Evolutionary conservation across 805 yeast species (phyloP).

Genomic region (Suhomyces sp.): DNA sequence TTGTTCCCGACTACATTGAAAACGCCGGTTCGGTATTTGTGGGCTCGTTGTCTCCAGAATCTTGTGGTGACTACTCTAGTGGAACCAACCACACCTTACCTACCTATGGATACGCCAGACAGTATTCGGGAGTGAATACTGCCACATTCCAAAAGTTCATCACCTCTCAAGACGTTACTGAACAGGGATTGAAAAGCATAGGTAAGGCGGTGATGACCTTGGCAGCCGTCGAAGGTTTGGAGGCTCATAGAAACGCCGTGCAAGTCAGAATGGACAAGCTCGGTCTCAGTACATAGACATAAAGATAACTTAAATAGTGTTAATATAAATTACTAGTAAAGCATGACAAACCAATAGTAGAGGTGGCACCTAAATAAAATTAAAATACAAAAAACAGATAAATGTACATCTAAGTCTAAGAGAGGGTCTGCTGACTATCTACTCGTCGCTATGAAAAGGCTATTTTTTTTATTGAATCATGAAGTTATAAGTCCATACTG

Average conservation of each 20-base stretch:
- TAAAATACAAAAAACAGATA: no score
- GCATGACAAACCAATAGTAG: no score
- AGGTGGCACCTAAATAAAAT: no score
- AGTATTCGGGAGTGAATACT: conserved; percentile 96
- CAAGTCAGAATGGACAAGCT: conserved; percentile 87
- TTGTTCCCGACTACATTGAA: conserved; percentile 67
- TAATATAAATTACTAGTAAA: neutral
- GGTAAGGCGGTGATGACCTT: conserved; percentile 96
- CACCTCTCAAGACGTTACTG: conserved; percentile 87
- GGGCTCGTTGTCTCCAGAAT: conserved; percentile 94
- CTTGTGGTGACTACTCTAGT: conserved; percentile 96
- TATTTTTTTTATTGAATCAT: no score
- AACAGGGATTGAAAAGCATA: conserved; percentile 78
- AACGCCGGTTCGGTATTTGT: conserved; percentile 97
- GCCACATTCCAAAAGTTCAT: conserved; percentile 93
- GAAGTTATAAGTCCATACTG: no score
- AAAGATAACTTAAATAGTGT: neutral
- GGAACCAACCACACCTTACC: conserved; percentile 99
- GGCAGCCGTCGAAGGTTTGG: conserved; percentile 95
- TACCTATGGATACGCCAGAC: conserved; percentile 96
- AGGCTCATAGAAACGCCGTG: conserved; percentile 96
- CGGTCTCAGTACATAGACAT: conserved; percentile 38
- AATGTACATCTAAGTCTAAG: no score
- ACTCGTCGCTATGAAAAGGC: no score
- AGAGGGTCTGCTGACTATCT: no score